Base-by-base conservation (phyloP, 805 yeast genomes). In the Kazachstania bromeliacearum region DNA sequence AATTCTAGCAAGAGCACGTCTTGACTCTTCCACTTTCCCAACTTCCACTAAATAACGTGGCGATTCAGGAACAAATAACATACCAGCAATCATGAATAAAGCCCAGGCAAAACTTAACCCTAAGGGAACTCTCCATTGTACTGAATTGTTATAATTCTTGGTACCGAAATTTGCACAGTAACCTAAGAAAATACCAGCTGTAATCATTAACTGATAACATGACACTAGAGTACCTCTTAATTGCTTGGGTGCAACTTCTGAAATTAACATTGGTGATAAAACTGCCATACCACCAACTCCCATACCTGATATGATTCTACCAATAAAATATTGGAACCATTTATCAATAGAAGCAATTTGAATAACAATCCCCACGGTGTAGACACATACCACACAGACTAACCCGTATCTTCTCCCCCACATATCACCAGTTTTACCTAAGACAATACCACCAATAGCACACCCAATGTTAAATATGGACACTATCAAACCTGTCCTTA, bases 271-370 rank as follows among this genome's bases (percentile, higher is more conserved):
- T 35, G 94, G 89, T 18, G 80, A 81, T 39, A 79, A 66, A 31
- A 87, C 85, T 30, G 88, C 73, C 30, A 83, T 68, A 39, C 75
- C 74, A 46, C 95, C 95, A 38, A 82, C 84, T 38, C 84, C 84
- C 5, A 81, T 44, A 40, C 95, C 95, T 15, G 85, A 73, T 66
- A 68, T 52, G 35, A 55, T 72, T 64, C 89, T 70, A 31, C 88
- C 89, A 47, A 80, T 70, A 48, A 76, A 71, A 51, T 73, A 73
- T 63, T 80, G 88, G 57, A 75, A 78, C 87, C 87, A 80, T 36
- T 69, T 66, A 42, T 59, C 42, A 21, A 51, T 36, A 6, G 64
- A 57, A n/a, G 84, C 69, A 40, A 80, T 79, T 63, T 79, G 87
- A 40, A 80, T 72, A 35, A 77, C 55, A 39, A 78, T 74, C 51